These are phyloP conservation scores for Mycena galopus DNA, from an alignment of 768 basidiomycete genomes.

Conservation along the genomic window DNA sequence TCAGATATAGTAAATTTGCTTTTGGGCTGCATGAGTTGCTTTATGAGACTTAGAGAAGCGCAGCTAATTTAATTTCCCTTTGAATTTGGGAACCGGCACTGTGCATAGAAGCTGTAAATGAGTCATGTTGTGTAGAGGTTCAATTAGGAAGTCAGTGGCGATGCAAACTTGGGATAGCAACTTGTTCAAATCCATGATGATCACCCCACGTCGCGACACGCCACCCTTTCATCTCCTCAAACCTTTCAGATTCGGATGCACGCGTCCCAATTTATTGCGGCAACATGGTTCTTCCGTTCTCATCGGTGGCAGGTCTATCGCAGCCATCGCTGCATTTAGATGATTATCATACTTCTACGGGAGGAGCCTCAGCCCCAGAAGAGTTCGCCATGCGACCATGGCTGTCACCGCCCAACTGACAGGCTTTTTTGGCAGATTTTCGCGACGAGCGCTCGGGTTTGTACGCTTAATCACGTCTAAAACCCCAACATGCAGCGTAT, in stretches of 20 bases:
- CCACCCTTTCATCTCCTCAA: no score
- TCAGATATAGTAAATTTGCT: no score
- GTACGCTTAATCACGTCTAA: background rate
- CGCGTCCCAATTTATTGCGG: background rate
- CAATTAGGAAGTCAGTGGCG: background rate
- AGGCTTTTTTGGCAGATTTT: conserved; percentile 26
- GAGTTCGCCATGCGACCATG: background rate
- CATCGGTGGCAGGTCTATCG: background rate
- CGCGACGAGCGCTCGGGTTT: background rate
- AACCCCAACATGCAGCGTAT: background rate
- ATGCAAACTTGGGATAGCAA: no score
- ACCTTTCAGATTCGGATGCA: background rate
- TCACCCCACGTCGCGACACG: no score
- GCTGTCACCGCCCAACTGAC: conserved; percentile 32
- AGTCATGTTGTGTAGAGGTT: background rate
- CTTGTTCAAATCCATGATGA: no score
- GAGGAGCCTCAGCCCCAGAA: background rate
- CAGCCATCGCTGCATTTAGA: conserved; percentile 3
- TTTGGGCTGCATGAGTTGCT: no score
- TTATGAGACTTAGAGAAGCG: no score
- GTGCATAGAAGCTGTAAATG: no score
- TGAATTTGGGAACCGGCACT: no score
- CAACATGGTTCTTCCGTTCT: background rate
- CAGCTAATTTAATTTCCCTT: no score
- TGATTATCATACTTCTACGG: conserved; percentile 2